phyloP scores from a whole-genome alignment of 371 early-diverging fungal genomes.

The Mortierella sp. region DNA sequence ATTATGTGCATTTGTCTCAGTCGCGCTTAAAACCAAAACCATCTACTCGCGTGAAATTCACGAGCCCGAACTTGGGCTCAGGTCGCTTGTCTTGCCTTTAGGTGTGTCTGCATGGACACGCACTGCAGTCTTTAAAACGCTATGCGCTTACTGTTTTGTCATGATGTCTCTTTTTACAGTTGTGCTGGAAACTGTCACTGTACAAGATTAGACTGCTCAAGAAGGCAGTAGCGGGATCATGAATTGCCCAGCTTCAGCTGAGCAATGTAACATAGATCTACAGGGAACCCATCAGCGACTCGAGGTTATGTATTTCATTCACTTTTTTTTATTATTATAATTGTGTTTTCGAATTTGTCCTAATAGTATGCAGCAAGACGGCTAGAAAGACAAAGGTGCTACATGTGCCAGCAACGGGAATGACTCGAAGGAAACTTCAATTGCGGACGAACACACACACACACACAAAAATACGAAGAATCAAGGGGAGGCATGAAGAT shows the following conservation, averaged over 20 bases:
- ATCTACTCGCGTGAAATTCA: no score
- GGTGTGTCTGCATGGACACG: no score
- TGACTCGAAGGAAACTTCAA: background rate
- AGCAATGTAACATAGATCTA: conserved; percentile 12
- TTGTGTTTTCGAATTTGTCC: background rate
- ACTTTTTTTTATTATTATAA: background rate
- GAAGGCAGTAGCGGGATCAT: conserved; percentile 21
- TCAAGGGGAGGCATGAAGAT: conserved; percentile 14
- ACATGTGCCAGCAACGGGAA: background rate
- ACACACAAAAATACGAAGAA: conserved; percentile 10
- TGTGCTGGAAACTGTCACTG: no score
- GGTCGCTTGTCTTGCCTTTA: no score
- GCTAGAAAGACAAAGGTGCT: background rate
- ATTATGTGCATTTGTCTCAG: no score
- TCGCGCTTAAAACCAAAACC: no score
- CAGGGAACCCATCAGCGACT: background rate
- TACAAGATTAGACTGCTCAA: no score
- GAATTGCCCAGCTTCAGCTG: conserved; percentile 1
- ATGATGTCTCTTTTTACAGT: no score
- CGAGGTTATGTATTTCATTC: no score
- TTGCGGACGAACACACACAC: background rate
- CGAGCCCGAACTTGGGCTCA: no score
- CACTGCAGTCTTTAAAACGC: no score
- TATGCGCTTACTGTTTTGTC: no score
- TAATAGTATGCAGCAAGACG: conserved; percentile 13